Conservation (phyloP, 768 basidiomycete species). For the Termitomyces sp. region DNA sequence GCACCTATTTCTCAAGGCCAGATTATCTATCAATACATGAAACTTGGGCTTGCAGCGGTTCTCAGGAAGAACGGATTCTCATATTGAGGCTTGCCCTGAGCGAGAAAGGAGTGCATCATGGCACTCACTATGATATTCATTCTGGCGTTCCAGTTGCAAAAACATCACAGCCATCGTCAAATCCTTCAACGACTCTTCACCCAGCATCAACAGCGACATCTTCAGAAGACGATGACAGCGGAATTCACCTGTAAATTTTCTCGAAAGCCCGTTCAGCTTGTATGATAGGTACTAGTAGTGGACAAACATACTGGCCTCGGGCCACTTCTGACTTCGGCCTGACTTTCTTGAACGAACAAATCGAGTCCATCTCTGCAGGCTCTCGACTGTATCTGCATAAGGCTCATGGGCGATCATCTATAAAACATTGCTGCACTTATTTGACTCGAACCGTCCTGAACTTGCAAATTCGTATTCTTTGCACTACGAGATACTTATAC, state of each 20-base stretch:
- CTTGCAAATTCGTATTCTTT: neutral
- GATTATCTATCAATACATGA: neutral
- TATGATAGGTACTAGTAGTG: conserved; percentile 5
- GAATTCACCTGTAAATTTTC: conserved; percentile 19
- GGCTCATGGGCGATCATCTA: neutral
- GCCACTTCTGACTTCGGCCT: neutral
- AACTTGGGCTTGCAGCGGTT: conserved; percentile 42
- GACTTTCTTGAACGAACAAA: neutral
- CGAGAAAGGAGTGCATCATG: conserved; percentile 50
- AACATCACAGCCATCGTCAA: neutral
- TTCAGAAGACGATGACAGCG: conserved; percentile 10
- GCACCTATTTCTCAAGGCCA: conserved; percentile 13
- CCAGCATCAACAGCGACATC: neutral
- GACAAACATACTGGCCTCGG: neutral
- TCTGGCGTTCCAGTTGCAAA: neutral
- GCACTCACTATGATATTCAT: conserved; percentile 42
- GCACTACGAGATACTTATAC: neutral
- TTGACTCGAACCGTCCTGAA: neutral
- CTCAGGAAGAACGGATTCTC: conserved; percentile 71
- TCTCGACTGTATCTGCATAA: neutral
- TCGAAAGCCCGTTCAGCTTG: neutral
- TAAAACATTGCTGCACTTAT: neutral
- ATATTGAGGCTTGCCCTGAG: conserved; percentile 63
- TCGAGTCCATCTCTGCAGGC: neutral
- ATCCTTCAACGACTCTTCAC: neutral